Evolutionary conservation across 2,329 filamentous ascomycete genomes (phyloP), one percentile per base, ranked within the genome.

Genomic region (Pseudopithomyces chartarum): DNA sequence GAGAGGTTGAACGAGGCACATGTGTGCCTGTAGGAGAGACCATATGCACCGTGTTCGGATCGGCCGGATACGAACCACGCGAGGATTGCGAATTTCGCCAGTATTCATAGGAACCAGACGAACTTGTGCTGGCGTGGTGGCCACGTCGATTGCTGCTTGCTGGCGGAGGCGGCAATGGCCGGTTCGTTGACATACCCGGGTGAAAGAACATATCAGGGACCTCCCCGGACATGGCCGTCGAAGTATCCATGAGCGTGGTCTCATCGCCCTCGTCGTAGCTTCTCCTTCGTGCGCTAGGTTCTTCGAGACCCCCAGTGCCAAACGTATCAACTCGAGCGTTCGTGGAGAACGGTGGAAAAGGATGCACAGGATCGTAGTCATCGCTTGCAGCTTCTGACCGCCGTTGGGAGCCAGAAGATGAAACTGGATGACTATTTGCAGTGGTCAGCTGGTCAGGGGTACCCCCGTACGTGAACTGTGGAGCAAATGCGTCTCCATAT

Each of bases 191-290:
- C 70, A 92, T 86, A 38, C 91, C 91, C 17, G 93, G 93, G 68
- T 98, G 92, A 73, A 96, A 99, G 73, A 97, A 97, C 71, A 98
- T 87, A 66, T 97, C 95, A 17, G 90, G 90, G 59, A 92, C 91
- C 54, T 92, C 91, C 33, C 73, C 73, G 29, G 70, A 67, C 55
- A 76, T 75, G 8, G 75, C 73, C 29, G 77, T 64, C 32, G 71
- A 65, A n/a, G 70, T 70, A 45, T 81, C 78, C 61, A 75, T 79
- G 34, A 82, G 68, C 6, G 73, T 74, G 44, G 76, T 83, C 73
- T 98, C 95, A 64, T 97, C 95, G 1, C 91, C 94, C 71, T 97
- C 92, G 65, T 98, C 94, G 66, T 95, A 97, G 76, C 92, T 97
- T 67, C 92, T 81, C 58, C 92, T 86, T 62, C 92, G 79, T 6